Conservation (phyloP, 2,329 filamentous ascomycete genomes). For the Escovopsis weberi region DNA sequence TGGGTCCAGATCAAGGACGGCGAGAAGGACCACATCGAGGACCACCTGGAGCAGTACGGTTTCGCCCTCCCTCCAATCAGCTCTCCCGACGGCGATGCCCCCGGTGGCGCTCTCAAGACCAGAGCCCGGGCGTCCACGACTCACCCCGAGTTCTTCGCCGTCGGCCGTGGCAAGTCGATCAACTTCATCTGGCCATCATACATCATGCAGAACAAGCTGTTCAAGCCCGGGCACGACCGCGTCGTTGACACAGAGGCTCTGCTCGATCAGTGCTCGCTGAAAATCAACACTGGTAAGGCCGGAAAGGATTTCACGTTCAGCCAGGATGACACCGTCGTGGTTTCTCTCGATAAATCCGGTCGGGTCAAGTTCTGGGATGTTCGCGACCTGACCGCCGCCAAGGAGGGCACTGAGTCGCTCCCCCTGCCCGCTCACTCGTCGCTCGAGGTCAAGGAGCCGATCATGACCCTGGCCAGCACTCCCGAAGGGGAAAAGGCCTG, state of each 20-base stretch:
- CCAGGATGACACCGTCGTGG: constrained; percentile 87
- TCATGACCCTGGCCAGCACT: constrained; percentile 77
- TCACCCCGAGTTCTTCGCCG: constrained; percentile 87
- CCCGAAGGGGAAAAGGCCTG: constrained; percentile 85
- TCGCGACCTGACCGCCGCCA: constrained; percentile 51
- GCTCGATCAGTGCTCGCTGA: constrained; percentile 71
- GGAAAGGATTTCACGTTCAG: constrained; percentile 98
- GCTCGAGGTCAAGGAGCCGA: constrained; percentile 69
- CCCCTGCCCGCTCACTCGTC: constrained; percentile 41
- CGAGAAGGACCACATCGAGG: constrained; percentile 65
- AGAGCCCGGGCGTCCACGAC: constrained; percentile 78
- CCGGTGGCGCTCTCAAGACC: constrained; percentile 88
- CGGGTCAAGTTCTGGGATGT: constrained; percentile 98
- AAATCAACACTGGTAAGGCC: constrained; percentile 93
- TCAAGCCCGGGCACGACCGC: constrained; percentile 49
- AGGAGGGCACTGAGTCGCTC: constrained; percentile 35
- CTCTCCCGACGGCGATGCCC: constrained; percentile 76
- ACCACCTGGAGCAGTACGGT: constrained; percentile 69
- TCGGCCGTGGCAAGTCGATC: constrained; percentile 91
- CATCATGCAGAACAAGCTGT: constrained; percentile 46
- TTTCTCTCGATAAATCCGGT: constrained; percentile 92
- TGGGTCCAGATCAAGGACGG: constrained; percentile 72
- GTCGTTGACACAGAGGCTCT: constrained; percentile 79
- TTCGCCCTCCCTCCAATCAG: constrained; percentile 81
- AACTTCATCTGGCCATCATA: constrained; percentile 65